Evolutionary conservation across 1,139 yeast genomes (phyloP), one percentile per base, ranked within the genome.

Genomic region (Nakaseomyces kungkrabaensis): DNA sequence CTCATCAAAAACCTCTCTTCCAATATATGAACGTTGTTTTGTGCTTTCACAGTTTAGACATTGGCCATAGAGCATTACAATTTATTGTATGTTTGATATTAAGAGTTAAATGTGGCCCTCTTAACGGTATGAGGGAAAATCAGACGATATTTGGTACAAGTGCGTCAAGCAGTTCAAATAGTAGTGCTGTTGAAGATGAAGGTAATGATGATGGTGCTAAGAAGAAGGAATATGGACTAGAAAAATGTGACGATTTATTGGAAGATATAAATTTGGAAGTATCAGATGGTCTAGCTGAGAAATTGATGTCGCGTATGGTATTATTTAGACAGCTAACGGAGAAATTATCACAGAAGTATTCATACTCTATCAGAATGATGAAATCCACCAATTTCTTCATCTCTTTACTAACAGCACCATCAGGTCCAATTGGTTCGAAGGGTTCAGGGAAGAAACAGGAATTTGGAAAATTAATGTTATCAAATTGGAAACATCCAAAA

Each of bases 281-380:
- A 7, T 71, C 70, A 40, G 70, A 68, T 43, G 59, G 61, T 5
- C 55, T 71, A 37, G 68, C 72, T 4, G 69, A 68, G 5, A 61
- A 67, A 17, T 52, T 71, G 22, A 54, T 69, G 44, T 59, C 61
- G 2, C 69, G 72, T 51, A 70, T 71, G 73, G 64, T 63, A 7
- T 54, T 65, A 33, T 71, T 71, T 52, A 67, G 68, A 43, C 59
- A 59, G 27, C 51, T 70, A 47, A 63, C 73, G 1, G 63, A 61
- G 42, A 64, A 61, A 17, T 50, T 70, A 10, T 67, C 77, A 4
- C 63, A 63, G 2, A 69, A 75, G 50, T 79, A 78, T 57, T 76
- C 75, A 48, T 78, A 77, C 57, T 79, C 85, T 4, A 77, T 79
- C 73, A 72, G 78, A 58, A 68, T 78, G 61, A 66, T 72, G 46